These are phyloP conservation scores for Lasiosphaeria ovina DNA, from an alignment of 495 filamentous ascomycete species.

Conservation along the genomic window DNA sequence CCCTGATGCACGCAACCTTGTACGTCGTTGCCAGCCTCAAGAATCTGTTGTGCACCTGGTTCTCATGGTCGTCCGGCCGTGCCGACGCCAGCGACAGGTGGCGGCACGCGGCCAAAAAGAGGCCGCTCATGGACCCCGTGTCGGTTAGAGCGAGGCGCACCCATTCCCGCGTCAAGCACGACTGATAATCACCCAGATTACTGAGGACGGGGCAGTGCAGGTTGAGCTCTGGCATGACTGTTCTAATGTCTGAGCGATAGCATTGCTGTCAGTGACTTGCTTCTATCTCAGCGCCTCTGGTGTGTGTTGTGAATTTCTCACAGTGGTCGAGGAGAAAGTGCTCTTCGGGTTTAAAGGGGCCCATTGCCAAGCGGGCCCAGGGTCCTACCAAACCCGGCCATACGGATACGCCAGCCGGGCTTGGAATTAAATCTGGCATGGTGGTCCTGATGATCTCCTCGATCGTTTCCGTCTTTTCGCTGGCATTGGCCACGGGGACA, in stretches of 20 bases:
- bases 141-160: background rate
- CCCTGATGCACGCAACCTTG: background rate
- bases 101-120: background rate
- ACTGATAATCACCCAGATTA: background rate
- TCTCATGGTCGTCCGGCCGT: background rate
- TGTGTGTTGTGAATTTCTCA: background rate
- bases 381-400: background rate
- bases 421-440: too few species aligned
- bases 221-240: background rate
- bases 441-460: too few species aligned
- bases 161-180: background rate
- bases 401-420: too few species aligned
- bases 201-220: background rate
- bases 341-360: constrained; percentile 1
- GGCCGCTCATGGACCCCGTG: background rate
- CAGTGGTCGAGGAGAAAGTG: constrained; percentile 9
- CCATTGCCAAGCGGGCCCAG: constrained; percentile 2
- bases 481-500: too few species aligned
- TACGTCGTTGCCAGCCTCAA: background rate
- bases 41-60: background rate
- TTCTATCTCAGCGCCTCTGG: too few species aligned
- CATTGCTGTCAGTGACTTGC: background rate
- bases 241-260: constrained; percentile 3
- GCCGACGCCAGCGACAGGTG: background rate
- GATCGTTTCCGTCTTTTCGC: too few species aligned